phyloP scores from a whole-genome alignment of 345 rosid species.

The Rhodamnia rubescens region DNA sequence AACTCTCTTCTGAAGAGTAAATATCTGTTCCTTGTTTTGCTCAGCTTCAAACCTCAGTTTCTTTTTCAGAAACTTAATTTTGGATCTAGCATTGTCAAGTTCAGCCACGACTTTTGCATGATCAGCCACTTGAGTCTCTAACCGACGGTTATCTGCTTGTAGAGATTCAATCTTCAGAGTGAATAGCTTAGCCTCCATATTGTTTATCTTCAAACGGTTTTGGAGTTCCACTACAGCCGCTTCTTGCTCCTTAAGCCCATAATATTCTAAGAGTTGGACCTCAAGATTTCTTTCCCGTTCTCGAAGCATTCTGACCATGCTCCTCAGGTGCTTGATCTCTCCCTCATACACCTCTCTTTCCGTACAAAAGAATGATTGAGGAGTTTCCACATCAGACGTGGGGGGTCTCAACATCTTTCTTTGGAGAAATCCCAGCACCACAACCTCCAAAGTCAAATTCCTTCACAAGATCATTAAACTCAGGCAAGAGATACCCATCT shows the following conservation, averaged over 20 bases:
- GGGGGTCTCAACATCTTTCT: constrained; percentile 23
- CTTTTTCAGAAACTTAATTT: constrained; percentile 51
- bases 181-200: constrained; percentile 63
- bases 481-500: constrained; percentile 47
- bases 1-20: constrained; percentile 54
- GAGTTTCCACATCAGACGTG: constrained; percentile 22
- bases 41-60: constrained; percentile 57
- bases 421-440: constrained; percentile 7
- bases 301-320: constrained; percentile 40
- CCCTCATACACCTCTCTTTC: constrained; percentile 44
- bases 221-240: constrained; percentile 61
- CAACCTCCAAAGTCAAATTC: constrained; percentile 24
- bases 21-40: constrained; percentile 59
- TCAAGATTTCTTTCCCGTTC: constrained; percentile 77
- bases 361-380: constrained; percentile 21
- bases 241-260: constrained; percentile 82
- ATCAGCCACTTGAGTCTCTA: constrained; percentile 46
- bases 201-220: constrained; percentile 62
- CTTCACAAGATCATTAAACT: constrained; percentile 36
- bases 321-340: constrained; percentile 49
- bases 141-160: constrained; percentile 49
- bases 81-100: constrained; percentile 48
- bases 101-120: constrained; percentile 36
- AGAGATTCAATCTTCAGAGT: constrained; percentile 63
- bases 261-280: constrained; percentile 62